Conservation (phyloP, 176 grass and related monocot genomes). For the Dactylis glomerata region DNA sequence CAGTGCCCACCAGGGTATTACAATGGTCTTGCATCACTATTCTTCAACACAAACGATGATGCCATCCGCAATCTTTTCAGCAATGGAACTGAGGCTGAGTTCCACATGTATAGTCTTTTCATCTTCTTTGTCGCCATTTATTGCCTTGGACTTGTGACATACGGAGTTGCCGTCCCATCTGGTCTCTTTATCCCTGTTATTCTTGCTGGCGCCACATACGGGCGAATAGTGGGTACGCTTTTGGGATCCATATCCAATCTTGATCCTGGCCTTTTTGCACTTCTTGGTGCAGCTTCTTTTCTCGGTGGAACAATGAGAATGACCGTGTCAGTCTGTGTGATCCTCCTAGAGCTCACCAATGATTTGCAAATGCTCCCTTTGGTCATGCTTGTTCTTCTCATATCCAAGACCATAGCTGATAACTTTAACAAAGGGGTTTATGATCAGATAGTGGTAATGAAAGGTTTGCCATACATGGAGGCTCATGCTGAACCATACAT, state of each 20-base stretch:
- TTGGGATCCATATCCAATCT: slow-evolving; percentile 62
- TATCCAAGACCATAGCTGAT: slow-evolving; percentile 90
- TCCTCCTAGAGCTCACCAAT: slow-evolving; percentile 87
- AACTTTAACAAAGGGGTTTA: slow-evolving; percentile 83
- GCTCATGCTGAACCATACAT: slow-evolving; percentile 94
- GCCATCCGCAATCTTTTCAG: slow-evolving; percentile 96
- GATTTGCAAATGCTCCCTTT: slow-evolving; percentile 81
- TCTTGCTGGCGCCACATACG: slow-evolving; percentile 73
- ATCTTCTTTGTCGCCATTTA: slow-evolving; percentile 74
- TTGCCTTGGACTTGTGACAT: slow-evolving; percentile 70
- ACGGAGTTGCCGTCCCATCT: slow-evolving; percentile 76
- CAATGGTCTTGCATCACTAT: slow-evolving; percentile 84
- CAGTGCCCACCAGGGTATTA: slow-evolving; percentile 80
- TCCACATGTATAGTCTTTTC: slow-evolving; percentile 62
- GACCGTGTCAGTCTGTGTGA: slow-evolving; percentile 90
- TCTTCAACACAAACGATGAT: slow-evolving; percentile 95
- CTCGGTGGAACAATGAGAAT: slow-evolving; percentile 93
- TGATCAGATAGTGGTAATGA: slow-evolving; percentile 86
- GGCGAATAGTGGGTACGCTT: slow-evolving; percentile 69
- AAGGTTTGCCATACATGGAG: slow-evolving; percentile 90
- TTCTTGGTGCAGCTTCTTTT: slow-evolving; percentile 82
- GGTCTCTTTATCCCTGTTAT: slow-evolving; percentile 96
- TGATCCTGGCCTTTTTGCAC: slow-evolving; percentile 74
- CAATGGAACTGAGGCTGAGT: slow-evolving; percentile 50
- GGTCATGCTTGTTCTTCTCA: slow-evolving; percentile 88